These are phyloP conservation scores for Termitomyces sp. DNA, from an alignment of 768 basidiomycete genomes.

Conservation along the genomic window DNA sequence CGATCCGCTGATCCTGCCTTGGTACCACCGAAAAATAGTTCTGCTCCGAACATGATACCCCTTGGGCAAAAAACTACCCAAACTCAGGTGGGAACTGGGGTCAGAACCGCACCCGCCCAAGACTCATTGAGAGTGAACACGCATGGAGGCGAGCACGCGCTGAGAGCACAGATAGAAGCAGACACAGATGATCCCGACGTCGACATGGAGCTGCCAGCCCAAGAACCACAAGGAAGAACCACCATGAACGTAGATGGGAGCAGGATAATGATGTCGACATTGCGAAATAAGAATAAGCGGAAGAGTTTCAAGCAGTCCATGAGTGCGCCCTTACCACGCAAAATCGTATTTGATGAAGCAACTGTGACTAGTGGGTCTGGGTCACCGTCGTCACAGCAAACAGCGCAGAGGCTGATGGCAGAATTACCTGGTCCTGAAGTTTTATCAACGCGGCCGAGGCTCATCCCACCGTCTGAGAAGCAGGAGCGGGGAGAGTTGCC, in stretches of 20 bases:
- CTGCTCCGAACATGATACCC: slow-evolving; percentile 42
- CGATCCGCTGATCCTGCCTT: slow-evolving; percentile 7
- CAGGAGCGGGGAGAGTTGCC: slow-evolving; percentile 47
- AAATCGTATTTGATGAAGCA: slow-evolving; percentile 47
- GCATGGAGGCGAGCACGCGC: neutral
- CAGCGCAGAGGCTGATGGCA: neutral
- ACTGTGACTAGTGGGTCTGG: neutral
- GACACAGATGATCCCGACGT: slow-evolving; percentile 10
- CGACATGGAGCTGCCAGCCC: slow-evolving; percentile 1
- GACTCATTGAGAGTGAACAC: neutral
- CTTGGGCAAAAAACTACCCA: slow-evolving; percentile 24
- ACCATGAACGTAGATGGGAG: slow-evolving; percentile 14
- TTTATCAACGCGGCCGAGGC: slow-evolving; percentile 22
- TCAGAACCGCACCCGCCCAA: neutral
- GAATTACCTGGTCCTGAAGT: slow-evolving; percentile 5
- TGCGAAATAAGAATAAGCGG: slow-evolving; percentile 74
- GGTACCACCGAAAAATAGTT: slow-evolving; percentile 24
- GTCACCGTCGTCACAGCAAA: neutral
- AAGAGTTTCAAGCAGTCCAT: slow-evolving; percentile 60
- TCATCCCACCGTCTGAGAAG: slow-evolving; percentile 65
- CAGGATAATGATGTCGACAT: slow-evolving; percentile 43
- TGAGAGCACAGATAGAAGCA: neutral
- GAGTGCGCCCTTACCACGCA: slow-evolving; percentile 34
- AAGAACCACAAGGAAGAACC: neutral
- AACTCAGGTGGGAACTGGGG: neutral